Evolutionary conservation across 2,329 filamentous ascomycete species (phyloP), one percentile per base, ranked within the genome.

Genomic region (Aureobasidium sp.): DNA sequence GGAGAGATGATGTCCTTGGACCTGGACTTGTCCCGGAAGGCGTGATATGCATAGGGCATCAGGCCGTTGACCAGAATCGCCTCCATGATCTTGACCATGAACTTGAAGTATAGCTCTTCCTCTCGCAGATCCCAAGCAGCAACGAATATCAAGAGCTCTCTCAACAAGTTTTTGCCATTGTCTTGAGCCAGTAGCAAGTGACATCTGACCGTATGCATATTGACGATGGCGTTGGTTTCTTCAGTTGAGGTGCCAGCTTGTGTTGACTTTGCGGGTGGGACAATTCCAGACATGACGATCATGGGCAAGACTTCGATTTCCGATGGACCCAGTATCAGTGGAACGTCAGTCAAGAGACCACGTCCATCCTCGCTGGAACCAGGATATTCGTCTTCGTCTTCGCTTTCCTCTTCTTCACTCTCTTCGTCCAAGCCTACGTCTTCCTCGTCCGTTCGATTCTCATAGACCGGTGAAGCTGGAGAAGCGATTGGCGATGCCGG

Each of bases 291-390:
- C 82, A 98, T 97, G 73, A 98, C 91, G 67, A 98, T 97, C 95
- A 98, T 97, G 64, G 97, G 95, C 62, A 98, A 82, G 8, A 96
- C 95, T 78, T 98, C 95, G 63, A 98, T 98, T 79, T 98, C 95
- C 65, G 94, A 95, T 0, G 95, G 95, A 50, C 97, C 95, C 36
- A 98, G 85, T 43, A 98, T 97, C 70, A 98, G 92, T 36, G 95
- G 95, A 16, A 98, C 94, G 76, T 98, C 95, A 0, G 95, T 98
- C 64, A 98, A 82, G 18, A 98, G 82, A 16, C 95, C 95, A 23
- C 93, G 92, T 74, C 93, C 86, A 27, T 93, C 91, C 4, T 93
- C 93, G 29, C 74, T 78, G 4, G 75, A 77, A 20, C 82, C 83
- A 18, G 82, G 81, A 70, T 94, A 90, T n/a, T 92, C 93, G 69